Percentiles rank a stretch among this genome's conserved stretches.
Conservation (phyloP, 352 stramenopile genomes). For the Pythium volutum region DNA sequence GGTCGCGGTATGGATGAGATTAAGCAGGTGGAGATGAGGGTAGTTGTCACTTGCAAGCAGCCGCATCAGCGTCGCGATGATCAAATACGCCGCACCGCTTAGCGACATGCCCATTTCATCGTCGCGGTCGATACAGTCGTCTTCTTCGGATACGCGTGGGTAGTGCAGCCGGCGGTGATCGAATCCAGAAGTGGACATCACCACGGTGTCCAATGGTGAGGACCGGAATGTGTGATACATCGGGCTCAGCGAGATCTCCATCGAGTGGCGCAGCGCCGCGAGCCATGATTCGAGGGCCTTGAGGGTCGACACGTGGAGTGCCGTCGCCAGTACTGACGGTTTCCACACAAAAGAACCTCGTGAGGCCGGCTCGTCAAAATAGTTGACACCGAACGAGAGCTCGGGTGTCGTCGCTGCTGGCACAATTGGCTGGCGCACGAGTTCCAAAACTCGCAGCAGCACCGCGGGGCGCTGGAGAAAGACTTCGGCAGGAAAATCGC, state of each 20-base stretch:
- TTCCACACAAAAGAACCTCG: constrained; percentile 46
- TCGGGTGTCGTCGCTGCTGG: constrained; percentile 14
- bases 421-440: constrained; percentile 63
- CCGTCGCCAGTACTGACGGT: constrained; percentile 38
- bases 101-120: constrained; percentile 11
- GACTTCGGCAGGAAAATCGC: constrained; percentile 63
- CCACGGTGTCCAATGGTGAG: neutral
- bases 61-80: constrained; percentile 51
- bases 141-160: constrained; percentile 2
- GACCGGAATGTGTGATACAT: constrained; percentile 38
- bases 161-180: constrained; percentile 19
- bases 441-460: constrained; percentile 57
- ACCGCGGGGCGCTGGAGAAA: constrained; percentile 65
- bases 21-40: constrained; percentile 57
- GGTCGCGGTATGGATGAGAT: constrained; percentile 37
- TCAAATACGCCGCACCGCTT: constrained; percentile 23
- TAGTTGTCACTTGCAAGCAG: constrained; percentile 42
- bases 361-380: constrained; percentile 59
- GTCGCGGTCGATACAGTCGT: neutral
- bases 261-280: constrained; percentile 34
- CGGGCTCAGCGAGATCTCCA: constrained; percentile 38
- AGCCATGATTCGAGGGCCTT: constrained; percentile 63
- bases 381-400: constrained; percentile 55
- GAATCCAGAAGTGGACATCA: neutral
- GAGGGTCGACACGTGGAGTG: constrained; percentile 56